Base-by-base conservation (phyloP, 2,329 filamentous ascomycete species). In the Aspergillus sp. region DNA sequence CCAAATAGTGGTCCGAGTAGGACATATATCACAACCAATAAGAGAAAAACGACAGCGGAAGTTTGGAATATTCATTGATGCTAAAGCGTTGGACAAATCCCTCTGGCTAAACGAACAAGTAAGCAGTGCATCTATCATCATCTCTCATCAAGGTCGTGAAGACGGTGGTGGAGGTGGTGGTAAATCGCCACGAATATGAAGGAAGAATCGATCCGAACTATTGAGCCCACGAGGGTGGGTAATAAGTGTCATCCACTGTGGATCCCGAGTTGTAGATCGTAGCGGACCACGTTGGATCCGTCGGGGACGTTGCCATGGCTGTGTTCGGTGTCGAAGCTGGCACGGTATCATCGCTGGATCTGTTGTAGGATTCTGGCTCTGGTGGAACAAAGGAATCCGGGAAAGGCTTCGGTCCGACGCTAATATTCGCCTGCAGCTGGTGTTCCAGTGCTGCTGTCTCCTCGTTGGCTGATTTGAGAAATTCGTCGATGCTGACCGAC, bases 61-160 rank as follows among this genome's bases (percentile, higher is more conserved):
- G 19, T 19, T 19, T 19, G 19, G 2, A 19, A 19, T 49, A 53
- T 62, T 58, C 55, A 63, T 64, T 61, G 49, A 52, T 57, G 54
- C 58, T 62, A 63, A 59, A 58, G 46, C 57, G 51, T 57, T 56
- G 52, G 52, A 53, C 50, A 54, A 57, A 44, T 59, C 60, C 61
- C 58, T 59, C 53, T 63, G 57, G 63, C 61, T 65, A 65, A 64
- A 62, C 19, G 44, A 51, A 61, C 53, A 43, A 50, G 51, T 41
- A 61, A 57, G 60, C 54, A 53, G 63, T 57, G 62, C 60, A 65
- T 65, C 63, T 64, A 65, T 67, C 65, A 67, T 69, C 65, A 69
- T 69, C 66, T 66, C 65, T 69, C 66, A 67, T 69, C 65, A 69
- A 57, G 61, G 65, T 67, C 65, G 57, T 69, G 50, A 67, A 66